Evolutionary conservation across 2,329 filamentous ascomycete genomes (phyloP).

Genomic region (Macrophomina phaseolina): DNA sequence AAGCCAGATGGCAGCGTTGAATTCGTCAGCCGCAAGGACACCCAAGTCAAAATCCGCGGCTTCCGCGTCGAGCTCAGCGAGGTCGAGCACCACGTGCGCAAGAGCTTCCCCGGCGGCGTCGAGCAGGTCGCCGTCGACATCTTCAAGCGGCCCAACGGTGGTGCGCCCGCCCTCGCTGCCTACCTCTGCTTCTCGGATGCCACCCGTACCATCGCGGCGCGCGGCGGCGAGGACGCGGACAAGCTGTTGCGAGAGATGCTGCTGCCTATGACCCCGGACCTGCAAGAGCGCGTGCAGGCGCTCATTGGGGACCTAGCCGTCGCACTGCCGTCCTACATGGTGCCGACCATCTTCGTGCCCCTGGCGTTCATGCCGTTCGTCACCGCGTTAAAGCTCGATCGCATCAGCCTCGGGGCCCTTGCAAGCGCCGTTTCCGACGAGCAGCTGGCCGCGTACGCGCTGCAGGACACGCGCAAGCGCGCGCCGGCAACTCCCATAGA

Average conservation of each 20-base stretch:
- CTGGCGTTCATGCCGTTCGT: slow-evolving; percentile 42
- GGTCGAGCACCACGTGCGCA: slow-evolving; percentile 50
- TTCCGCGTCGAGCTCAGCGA: slow-evolving; percentile 54
- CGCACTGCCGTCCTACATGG: slow-evolving; percentile 45
- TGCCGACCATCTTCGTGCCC: slow-evolving; percentile 47
- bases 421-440: slow-evolving; percentile 34
- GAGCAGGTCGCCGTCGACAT: slow-evolving; percentile 1
- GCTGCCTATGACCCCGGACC: neutral
- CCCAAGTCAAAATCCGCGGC: slow-evolving; percentile 49
- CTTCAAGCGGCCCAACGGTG: neutral
- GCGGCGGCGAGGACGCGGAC: neutral
- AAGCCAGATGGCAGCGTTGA: slow-evolving; percentile 43
- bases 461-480: neutral
- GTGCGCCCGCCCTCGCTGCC: neutral
- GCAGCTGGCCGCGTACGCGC: neutral
- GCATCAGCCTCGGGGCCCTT: slow-evolving; percentile 24
- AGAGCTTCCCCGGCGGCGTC: slow-evolving; percentile 25
- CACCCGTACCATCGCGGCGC: neutral
- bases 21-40: slow-evolving; percentile 44
- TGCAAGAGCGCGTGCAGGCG: slow-evolving; percentile 21
- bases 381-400: slow-evolving; percentile 45
- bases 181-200: neutral
- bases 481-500: neutral
- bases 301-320: slow-evolving; percentile 31
- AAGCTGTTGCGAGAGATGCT: neutral